Evolutionary conservation across 2,329 filamentous ascomycete species (phyloP), one percentile per base, ranked within the genome.

Genomic region (Colletotrichum limetticola): DNA sequence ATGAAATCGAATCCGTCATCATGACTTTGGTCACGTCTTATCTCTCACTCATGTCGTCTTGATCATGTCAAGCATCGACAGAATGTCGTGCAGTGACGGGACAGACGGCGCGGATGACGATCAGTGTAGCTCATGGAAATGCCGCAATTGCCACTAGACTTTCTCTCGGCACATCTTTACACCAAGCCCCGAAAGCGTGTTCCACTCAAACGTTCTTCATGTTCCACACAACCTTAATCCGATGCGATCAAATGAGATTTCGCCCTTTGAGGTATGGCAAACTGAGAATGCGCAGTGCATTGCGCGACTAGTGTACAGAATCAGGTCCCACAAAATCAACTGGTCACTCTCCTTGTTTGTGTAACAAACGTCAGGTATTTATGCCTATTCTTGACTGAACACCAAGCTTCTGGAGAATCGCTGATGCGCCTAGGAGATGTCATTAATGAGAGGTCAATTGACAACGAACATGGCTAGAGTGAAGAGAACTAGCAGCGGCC

Each of bases 11-110:
- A 11, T n/a, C 9, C 19, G 12, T 16, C n/a, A 42, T 59, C 16
- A 24, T 26, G 22, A 16, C 4, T 22, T 19, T 4, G 37, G 57
- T 71, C 35, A 52, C 68, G 68, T 24, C 68, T 68, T 71, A 32
- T 9, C 5, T 5, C 4, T 19, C 2, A 4, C 9, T 3, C 22
- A 68, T 71, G 57, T 58, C 57, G 68, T 9, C 49, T 62, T 49
- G 9, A 57, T 12, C 28, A 35, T 35, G 30, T 35, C 63, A 55
- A 16, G 12, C 19, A 8, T 63, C 19, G 58, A 35, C 30, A 7
- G 14, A 6, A 62, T 62, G 57, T 52, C 28, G 64, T 67, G 49
- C 57, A 46, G n/a, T 66, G 26, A 16, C n/a, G 32, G 35, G 5
- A 59, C 4, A 49, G 42, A 37, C 52, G n/a, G 56, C 63, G 64